Evolutionary conservation across 495 filamentous ascomycete genomes (phyloP), one percentile per base, ranked within the genome.

Genomic region (Penicillium fimorum): DNA sequence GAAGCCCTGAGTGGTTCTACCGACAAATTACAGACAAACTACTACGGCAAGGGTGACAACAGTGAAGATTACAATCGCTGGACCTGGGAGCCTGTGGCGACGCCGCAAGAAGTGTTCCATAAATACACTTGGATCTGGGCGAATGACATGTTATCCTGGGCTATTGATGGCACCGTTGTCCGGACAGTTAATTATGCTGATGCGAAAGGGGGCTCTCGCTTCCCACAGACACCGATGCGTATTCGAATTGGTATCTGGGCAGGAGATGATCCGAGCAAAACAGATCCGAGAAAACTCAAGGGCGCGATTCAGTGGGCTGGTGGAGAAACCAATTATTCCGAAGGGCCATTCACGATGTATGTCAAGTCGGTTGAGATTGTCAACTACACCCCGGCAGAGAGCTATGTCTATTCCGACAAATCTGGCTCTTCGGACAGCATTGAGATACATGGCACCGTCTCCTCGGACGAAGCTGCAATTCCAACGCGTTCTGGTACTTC

Each of bases 81-180:
- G 44, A 18, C 15, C 8, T 47, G 44, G 44, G 25, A 47, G 27
- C 44, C 7, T 8, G 44, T 47, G 13, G 12, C 3, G 8, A 47
- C 8, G 3, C 44, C 44, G 0, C 25, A 47, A 15, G 44, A 30
- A 10, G 44, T 30, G 11, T 18, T 47, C n/a, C 44, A 47, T 8
- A 47, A 30, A 10, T 47, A 47, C 44, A 47, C 44, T 17, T 47
- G 44, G 44, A 12, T 47, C 10, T 47, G 44, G 44, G 17, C 22
- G 25, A 47, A 47, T 8, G 44, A 47, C 5, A 30, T 30, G n/a
- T 15, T 47, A 0, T 47, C 25, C 2, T 47, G 44, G 29, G 27
- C 17, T 2, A 20, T 47, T 11, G 25, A 47, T 18, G 44, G 44
- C 3, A 47, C 6, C 15, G 4, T 47, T 13, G 45, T 47, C 20